These are phyloP conservation scores for Puccinia polysora DNA, from an alignment of 1,284 basidiomycete genomes.

Conservation along the genomic window DNA sequence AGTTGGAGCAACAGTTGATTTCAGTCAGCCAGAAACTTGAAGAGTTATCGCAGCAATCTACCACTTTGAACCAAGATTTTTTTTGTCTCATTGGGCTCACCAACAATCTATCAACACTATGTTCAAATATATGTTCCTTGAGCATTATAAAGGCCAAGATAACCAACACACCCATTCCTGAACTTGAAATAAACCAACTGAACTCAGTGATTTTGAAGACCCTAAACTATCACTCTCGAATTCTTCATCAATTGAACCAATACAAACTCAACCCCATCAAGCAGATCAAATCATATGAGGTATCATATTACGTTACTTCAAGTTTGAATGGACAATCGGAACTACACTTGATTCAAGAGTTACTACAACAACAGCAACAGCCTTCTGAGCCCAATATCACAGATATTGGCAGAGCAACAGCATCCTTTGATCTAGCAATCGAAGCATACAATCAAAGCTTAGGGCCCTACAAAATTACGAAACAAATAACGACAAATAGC, in stretches of 20 bases:
- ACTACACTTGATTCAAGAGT: conserved; percentile 3
- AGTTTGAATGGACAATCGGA: conserved; percentile 37
- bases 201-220: conserved; percentile 6
- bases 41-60: conserved; percentile 3
- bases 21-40: neutral
- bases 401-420: no score
- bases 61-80: conserved; percentile 8
- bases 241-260: neutral
- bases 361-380: neutral
- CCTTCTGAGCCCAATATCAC: neutral
- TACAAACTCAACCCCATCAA: conserved; percentile 16
- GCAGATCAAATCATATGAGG: conserved; percentile 13
- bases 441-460: conserved; percentile 30
- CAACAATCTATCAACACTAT: conserved; percentile 26
- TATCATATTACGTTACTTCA: conserved; percentile 16
- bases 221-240: neutral
- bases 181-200: neutral
- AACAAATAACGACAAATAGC: neutral
- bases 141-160: neutral
- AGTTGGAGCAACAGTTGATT: conserved; percentile 1
- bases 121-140: conserved; percentile 6
- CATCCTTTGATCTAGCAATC: conserved; percentile 21
- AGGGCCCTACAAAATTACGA: neutral
- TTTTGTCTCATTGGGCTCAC: conserved; percentile 9
- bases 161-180: neutral